A percentile compares a stretch with the other conserved stretches of the same genome.
Conservation (phyloP, 176 grass and related monocot genomes). For the Triticum turgidum region DNA sequence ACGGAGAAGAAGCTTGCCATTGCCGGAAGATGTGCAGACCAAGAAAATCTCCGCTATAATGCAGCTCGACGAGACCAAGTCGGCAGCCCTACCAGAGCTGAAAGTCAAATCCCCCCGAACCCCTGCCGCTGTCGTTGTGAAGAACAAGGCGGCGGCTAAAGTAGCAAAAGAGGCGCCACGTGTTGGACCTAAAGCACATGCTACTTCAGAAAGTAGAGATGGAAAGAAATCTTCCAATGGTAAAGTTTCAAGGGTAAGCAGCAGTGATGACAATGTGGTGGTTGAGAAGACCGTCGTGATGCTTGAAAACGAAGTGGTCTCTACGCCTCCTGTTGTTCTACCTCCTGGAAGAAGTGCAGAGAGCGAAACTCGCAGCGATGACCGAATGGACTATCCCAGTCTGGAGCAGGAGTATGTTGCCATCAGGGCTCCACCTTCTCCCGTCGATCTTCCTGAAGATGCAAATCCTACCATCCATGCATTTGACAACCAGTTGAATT, state of each 20-base stretch:
- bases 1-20: constrained; percentile 44
- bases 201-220: constrained; percentile 22
- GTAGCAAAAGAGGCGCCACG: constrained; percentile 27
- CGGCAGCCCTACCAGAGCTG: constrained; percentile 71
- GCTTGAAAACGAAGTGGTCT: constrained; percentile 54
- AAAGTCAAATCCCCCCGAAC: constrained; percentile 54
- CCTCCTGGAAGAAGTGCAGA: constrained; percentile 24
- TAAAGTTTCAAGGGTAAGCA: constrained; percentile 33
- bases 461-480: constrained; percentile 24
- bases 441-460: constrained; percentile 34
- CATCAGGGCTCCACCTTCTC: constrained; percentile 62
- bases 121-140: constrained; percentile 25
- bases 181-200: constrained; percentile 32
- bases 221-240: constrained; percentile 31
- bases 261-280: constrained; percentile 43
- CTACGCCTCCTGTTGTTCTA: constrained; percentile 25
- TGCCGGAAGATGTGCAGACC: constrained; percentile 49
- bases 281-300: constrained; percentile 72
- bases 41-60: constrained; percentile 88
- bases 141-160: constrained; percentile 30
- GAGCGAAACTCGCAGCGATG: constrained; percentile 29
- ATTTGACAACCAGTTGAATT: constrained; percentile 33
- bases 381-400: constrained; percentile 33
- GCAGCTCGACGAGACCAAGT: constrained; percentile 91
- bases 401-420: constrained; percentile 38